Evolutionary conservation across 257 asterid genomes (phyloP), one percentile per base, ranked within the genome.

Genomic region (Ehretia macrophylla): DNA sequence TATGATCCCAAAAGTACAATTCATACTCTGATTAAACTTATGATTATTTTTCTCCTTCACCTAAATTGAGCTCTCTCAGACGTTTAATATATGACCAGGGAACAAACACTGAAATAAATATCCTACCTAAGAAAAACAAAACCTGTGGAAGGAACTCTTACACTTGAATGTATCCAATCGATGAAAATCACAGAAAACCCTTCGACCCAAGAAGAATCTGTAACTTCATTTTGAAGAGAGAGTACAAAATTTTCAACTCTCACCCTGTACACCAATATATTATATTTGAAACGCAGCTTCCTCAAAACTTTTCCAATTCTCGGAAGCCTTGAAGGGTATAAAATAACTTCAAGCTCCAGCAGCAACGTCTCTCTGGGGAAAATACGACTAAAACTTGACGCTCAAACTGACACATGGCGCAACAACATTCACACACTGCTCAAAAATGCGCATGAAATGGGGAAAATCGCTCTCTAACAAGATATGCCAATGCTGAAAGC

Each of bases 321-420:
- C 8, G 47, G 62, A 37, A 45, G 58, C 64, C 53, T 17, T 23
- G 63, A 57, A 68, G 68, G 51, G 47, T 55, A 51, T 56, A 67
- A 62, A 55, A 66, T 50, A 49, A 56, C 74, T 75, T 55, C 68
- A 61, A 53, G 73, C 68, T 47, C 42, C 63, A 45, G 22, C 0
- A 14, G 32, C 23, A 42, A 42, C 35, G 35, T 27, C 35, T 27
- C 35, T 53, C 23, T 38, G 11, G 18, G 56, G 35, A 18, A 64
- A 52, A 51, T 59, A 23, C 45, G 45, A 19, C 53, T 62, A 40
- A 55, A 42, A 59, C 55, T 20, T 17, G 27, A 60, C 19, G 58
- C 18, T 47, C 58, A 20, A 17, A n/a, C 20, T 23, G 39, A 59
- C 40, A 32, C 64, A 14, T 42, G 47, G 47, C 57, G 32, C 66